A percentile compares a stretch with the other conserved stretches of the same genome.
These are phyloP conservation scores for Artemisia annua DNA, from an alignment of 129 eudicot species.

Conservation along the genomic window DNA sequence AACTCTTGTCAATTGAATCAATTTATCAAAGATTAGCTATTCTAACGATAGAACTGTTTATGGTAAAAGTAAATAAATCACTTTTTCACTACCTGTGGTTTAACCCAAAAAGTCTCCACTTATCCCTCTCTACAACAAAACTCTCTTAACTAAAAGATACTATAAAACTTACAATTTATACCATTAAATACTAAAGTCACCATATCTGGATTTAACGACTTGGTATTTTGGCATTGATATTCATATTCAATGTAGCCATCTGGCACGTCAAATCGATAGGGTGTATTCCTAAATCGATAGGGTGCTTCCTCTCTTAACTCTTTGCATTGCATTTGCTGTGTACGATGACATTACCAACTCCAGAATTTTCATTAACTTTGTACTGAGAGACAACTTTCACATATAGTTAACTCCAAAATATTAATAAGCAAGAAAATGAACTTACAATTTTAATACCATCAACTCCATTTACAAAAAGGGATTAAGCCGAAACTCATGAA, in stretches of 20 bases:
- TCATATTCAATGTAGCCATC: slow-evolving; percentile 79
- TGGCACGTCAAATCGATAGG: slow-evolving; percentile 81
- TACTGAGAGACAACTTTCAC: slow-evolving; percentile 89
- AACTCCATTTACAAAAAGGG: not conserved
- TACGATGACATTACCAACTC: slow-evolving; percentile 88
- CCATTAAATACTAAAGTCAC: slow-evolving; percentile 58
- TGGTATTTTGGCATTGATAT: slow-evolving; percentile 80
- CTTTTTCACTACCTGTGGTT: too few relatives aligned
- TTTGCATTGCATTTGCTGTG: slow-evolving; percentile 83
- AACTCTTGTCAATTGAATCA: too few relatives aligned
- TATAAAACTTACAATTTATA: slow-evolving; percentile 68
- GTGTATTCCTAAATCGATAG: slow-evolving; percentile 82
- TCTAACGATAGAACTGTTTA: too few relatives aligned
- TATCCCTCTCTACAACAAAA: not conserved
- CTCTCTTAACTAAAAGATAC: not conserved
- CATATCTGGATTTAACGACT: slow-evolving; percentile 43
- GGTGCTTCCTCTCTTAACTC: too few relatives aligned
- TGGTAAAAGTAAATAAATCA: too few relatives aligned
- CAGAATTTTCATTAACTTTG: slow-evolving; percentile 68
- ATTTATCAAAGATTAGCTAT: too few relatives aligned
- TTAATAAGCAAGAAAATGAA: not conserved
- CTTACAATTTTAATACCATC: not conserved
- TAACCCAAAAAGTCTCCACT: too few relatives aligned
- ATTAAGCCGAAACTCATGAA: slow-evolving; percentile 52
- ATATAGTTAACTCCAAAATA: slow-evolving; percentile 32